Evolutionary conservation across 2,329 filamentous ascomycete genomes (phyloP).

Genomic region (Botrytis aclada): DNA sequence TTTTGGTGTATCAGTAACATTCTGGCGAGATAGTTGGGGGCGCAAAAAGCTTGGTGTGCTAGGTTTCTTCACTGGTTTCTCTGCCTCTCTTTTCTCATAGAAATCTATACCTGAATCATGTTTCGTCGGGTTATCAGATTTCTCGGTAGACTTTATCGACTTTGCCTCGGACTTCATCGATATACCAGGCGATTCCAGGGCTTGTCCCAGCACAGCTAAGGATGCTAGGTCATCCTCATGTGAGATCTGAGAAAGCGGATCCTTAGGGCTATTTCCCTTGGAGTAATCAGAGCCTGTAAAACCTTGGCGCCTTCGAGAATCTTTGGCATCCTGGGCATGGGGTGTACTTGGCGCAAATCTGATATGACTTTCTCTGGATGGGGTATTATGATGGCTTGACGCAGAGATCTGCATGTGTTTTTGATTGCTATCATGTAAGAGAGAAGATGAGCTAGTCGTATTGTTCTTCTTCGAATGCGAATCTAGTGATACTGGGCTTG

Average conservation of each 20-base stretch:
- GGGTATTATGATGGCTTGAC: neutral
- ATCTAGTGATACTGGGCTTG: neutral
- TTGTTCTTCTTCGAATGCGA: neutral
- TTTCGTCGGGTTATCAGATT: neutral
- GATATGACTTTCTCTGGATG: slow-evolving; percentile 10
- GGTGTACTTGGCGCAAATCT: slow-evolving; percentile 7
- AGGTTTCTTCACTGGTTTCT: neutral
- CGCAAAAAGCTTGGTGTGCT: neutral
- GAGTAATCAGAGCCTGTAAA: neutral
- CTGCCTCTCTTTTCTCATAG: neutral
- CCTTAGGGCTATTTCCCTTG: slow-evolving; percentile 11
- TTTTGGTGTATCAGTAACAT: neutral
- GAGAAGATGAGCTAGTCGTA: neutral
- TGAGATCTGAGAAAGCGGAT: slow-evolving; percentile 24
- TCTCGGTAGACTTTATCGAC: neutral
- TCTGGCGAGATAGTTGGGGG: neutral
- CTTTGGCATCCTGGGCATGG: neutral
- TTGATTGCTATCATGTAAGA: neutral
- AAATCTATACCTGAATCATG: slow-evolving; percentile 15
- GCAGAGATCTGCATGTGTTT: neutral
- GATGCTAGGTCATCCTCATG: slow-evolving; percentile 29
- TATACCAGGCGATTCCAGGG: slow-evolving; percentile 18
- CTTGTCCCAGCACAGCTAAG: slow-evolving; percentile 23
- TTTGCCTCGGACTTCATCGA: neutral
- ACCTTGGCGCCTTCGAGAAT: neutral